Evolutionary conservation across 106 monocot species (phyloP).

Genomic region (Gastrodia elata): DNA sequence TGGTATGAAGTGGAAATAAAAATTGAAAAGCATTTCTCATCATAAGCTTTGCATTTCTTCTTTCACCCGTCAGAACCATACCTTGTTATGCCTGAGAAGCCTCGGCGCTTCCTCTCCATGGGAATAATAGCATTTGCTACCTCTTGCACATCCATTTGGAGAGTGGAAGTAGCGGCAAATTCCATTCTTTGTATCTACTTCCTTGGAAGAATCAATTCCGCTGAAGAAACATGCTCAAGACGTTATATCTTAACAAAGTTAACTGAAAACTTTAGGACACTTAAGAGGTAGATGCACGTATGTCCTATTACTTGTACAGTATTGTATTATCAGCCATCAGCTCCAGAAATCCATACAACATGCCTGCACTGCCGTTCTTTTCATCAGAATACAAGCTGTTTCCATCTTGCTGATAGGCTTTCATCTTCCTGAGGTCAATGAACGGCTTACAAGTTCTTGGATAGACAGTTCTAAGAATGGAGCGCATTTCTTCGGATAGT

Average conservation of each 20-base stretch:
- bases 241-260: background rate
- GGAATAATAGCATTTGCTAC: conserved; percentile 15
- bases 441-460: conserved; percentile 7
- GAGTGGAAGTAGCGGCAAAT: conserved; percentile 22
- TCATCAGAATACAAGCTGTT: background rate
- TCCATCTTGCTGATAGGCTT: background rate
- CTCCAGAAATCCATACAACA: background rate
- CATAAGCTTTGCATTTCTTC: too few species aligned
- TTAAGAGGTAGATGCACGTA: background rate
- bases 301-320: background rate
- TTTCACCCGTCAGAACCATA: too few species aligned
- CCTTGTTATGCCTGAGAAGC: background rate
- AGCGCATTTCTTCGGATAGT: conserved; percentile 27
- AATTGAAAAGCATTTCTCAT: too few species aligned
- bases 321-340: background rate
- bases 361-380: background rate
- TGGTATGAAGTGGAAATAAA: too few species aligned
- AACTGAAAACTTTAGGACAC: background rate
- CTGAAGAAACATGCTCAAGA: background rate
- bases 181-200: conserved; percentile 1
- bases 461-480: conserved; percentile 17
- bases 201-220: background rate
- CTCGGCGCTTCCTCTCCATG: conserved; percentile 13
- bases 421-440: background rate
- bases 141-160: conserved; percentile 18